Evolutionary conservation across 2,329 filamentous ascomycete species (phyloP), one percentile per base, ranked within the genome.

Genomic region (Ophiosphaerella narmari): DNA sequence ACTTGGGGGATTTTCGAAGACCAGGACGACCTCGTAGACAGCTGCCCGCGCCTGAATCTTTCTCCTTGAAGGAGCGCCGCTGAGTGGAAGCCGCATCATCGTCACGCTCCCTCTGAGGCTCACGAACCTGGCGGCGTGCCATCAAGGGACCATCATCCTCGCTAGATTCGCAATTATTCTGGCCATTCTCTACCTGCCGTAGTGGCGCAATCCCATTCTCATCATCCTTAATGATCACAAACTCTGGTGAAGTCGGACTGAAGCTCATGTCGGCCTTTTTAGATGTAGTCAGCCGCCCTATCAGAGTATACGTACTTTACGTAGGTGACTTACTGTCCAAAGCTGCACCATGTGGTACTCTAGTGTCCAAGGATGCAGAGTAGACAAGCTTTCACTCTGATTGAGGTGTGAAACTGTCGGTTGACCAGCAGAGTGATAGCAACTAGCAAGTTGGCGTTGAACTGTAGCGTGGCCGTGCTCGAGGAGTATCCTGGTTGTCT

Each of bases 1-100:
- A 31, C 12, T 54, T 58, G 12, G 26, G 9, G 9, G 48, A 23
- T 18, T 52, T 46, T 4, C 23, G 44, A 7, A 50, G 33, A 37
- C 21, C n/a, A 26, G 36, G 36, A 33, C 31, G 36, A 7, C 40
- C 31, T 11, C 4, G 35, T 7, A 13, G 12, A 21, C 34, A n/a
- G 18, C 36, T 37, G 9, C 7, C 16, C 7, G 48, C 34, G 2
- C 42, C 14, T 24, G 4, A 29, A n/a, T 26, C 8, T 13, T 32
- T 12, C 4, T 41, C 34, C 21, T 16, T 16, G 13, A 29, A 13
- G 7, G 39, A 16, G 35, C 39, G 39, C 9, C 23, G 32, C 24
- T 43, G 35, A n/a, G 8, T 14, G 3, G 12, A 5, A 23, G 16
- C 14, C 1, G 31, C 5, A 13, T 8, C 16, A 2, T 26, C 7